A percentile compares a stretch with the other conserved stretches of the same genome.
Conservation (phyloP, 352 stramenopile genomes). For the Globisporangium uncinulatum region DNA sequence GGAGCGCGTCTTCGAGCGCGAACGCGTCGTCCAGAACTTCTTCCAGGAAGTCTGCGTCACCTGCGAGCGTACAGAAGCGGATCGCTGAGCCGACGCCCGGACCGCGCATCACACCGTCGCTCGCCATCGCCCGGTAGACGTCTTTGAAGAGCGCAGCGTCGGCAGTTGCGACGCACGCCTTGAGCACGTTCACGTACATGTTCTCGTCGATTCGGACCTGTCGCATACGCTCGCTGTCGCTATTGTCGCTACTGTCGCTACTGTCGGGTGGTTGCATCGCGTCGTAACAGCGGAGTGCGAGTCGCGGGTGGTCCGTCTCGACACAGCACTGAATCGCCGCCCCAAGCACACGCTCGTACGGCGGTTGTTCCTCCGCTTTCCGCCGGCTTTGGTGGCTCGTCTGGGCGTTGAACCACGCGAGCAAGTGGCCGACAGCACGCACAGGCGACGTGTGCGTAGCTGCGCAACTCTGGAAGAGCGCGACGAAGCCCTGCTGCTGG, state of each 20-base stretch:
- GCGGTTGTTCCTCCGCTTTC: conserved; percentile 10
- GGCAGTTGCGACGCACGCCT: conserved; percentile 30
- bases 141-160: conserved; percentile 43
- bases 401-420: conserved; percentile 31
- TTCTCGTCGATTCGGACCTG: conserved; percentile 51
- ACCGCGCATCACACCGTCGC: conserved; percentile 39
- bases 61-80: conserved; percentile 43
- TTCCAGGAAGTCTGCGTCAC: conserved; percentile 50
- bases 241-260: background rate
- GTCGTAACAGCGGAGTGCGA: conserved; percentile 52
- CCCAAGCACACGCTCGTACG: conserved; percentile 55
- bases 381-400: background rate
- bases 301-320: conserved; percentile 23
- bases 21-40: conserved; percentile 55
- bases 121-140: conserved; percentile 48
- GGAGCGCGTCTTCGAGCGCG: conserved; percentile 31
- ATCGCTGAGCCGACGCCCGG: conserved; percentile 66
- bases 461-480: conserved; percentile 40
- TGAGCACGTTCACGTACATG: conserved; percentile 75
- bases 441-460: conserved; percentile 4
- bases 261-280: conserved; percentile 10
- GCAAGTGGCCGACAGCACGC: conserved; percentile 15
- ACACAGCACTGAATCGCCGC: conserved; percentile 67
- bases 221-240: background rate
- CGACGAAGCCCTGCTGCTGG: conserved; percentile 61